Evolutionary conservation across 2,329 filamentous ascomycete species (phyloP), one percentile per base, ranked within the genome.

Genomic region (Neonectria coccinea): DNA sequence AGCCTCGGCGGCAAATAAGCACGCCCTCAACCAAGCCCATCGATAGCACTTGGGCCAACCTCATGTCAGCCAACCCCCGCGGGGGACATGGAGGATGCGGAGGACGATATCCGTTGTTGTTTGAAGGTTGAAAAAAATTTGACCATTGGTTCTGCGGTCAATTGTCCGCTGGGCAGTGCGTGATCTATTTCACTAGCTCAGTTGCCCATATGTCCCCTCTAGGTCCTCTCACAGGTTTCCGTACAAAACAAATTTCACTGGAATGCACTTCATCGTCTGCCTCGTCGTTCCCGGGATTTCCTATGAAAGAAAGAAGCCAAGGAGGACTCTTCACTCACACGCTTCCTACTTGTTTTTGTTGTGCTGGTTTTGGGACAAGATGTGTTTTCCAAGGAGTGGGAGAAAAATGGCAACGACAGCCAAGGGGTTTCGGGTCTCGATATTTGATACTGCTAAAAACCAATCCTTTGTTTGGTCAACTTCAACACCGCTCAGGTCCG

Each of bases 1-100:
- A 88, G 84, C 82, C 81, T 89, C 72, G 86, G 86, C 75, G 82
- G 83, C 78, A 82, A 83, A 76, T 86, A 84, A 74, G 70, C 70
- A 69, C 56, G 64, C 63, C 22, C 58, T 45, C 62, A 72, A 61
- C 63, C 62, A 65, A 63, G 65, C 45, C 67, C 69, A 66, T 67
- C 65, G 57, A 60, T 66, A 57, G 63, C 57, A 64, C 47, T 67
- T 65, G 72, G 71, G 71, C 70, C 70, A 71, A 70, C 66, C 64
- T 63, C 61, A 65, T 70, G 70, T 68, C 64, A 42, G 59, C 68
- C 59, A 62, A 55, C 39, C 53, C 62, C 62, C 59, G n/a, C 16
- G 59, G 66, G 67, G 61, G 56, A 65, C 65, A 55, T 64, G 66
- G 69, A 61, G 61, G 56, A 65, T 65, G 59, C 66, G 66, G 69